Evolutionary conservation across 2,329 filamentous ascomycete genomes (phyloP).

Genomic region (Tetracladium maxilliforme): DNA sequence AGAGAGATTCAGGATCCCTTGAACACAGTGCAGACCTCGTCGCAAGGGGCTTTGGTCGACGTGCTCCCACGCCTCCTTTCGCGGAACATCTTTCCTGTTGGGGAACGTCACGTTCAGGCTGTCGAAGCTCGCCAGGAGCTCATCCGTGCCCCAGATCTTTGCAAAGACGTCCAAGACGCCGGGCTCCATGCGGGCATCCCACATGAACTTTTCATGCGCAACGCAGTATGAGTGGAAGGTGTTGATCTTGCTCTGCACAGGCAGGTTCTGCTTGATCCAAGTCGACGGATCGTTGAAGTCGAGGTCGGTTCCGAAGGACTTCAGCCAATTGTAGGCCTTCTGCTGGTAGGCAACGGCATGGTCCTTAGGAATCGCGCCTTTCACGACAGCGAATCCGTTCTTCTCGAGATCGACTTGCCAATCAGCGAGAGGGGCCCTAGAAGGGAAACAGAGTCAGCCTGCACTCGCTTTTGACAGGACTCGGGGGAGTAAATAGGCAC

Average conservation of each 20-base stretch:
- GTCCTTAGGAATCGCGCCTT: conserved; percentile 25
- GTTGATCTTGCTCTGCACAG: conserved; percentile 16
- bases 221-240: conserved; percentile 15
- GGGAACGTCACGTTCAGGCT: conserved; percentile 21
- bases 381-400: conserved; percentile 29
- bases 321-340: conserved; percentile 9
- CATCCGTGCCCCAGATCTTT: conserved; percentile 18
- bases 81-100: conserved; percentile 11
- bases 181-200: conserved; percentile 21
- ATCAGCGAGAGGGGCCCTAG: no score
- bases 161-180: conserved; percentile 19
- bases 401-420: conserved; percentile 17
- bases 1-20: conserved; percentile 15
- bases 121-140: conserved; percentile 21
- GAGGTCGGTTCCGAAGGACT: conserved; percentile 9
- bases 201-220: conserved; percentile 19
- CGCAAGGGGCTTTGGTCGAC: conserved; percentile 14
- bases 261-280: conserved; percentile 19
- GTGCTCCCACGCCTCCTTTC: conserved; percentile 19
- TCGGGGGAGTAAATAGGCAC: no score
- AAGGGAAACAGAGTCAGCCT: no score
- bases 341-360: conserved; percentile 18
- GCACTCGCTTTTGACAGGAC: no score
- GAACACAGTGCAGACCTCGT: conserved; percentile 13
- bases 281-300: conserved; percentile 15